phyloP scores from a whole-genome alignment of 352 stramenopile genomes.

The Globisporangium recalcitrans region DNA sequence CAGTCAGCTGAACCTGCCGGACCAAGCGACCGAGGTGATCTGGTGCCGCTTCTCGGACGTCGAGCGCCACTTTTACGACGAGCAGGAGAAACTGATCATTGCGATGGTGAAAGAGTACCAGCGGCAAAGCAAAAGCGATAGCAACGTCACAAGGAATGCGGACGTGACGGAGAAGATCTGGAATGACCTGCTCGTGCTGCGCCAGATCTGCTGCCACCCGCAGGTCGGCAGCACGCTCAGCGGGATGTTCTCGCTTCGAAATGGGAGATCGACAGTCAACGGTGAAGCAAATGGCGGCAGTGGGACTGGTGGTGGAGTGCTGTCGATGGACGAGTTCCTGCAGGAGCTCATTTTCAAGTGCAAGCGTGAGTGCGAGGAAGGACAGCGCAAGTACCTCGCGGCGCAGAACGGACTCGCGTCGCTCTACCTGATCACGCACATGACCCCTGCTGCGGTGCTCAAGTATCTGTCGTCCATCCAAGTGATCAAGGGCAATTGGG shows the following conservation, averaged over 20 bases:
- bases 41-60: constrained; percentile 74
- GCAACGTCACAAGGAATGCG: neutral
- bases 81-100: constrained; percentile 53
- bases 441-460: constrained; percentile 29
- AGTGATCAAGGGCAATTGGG: constrained; percentile 52
- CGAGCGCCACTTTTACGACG: constrained; percentile 73
- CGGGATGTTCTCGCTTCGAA: constrained; percentile 10
- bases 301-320: constrained; percentile 19
- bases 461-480: constrained; percentile 50
- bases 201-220: constrained; percentile 91
- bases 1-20: constrained; percentile 54
- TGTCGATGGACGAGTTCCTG: constrained; percentile 84
- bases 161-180: constrained; percentile 44
- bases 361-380: constrained; percentile 76
- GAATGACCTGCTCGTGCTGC: constrained; percentile 71
- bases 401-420: constrained; percentile 70
- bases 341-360: constrained; percentile 60
- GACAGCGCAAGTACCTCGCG: constrained; percentile 67
- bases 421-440: constrained; percentile 32
- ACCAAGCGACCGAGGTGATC: constrained; percentile 46
- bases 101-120: constrained; percentile 28
- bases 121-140: constrained; percentile 17
- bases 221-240: constrained; percentile 62
- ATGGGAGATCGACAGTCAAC: neutral
- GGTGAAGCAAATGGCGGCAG: neutral